Base-by-base conservation (phyloP, 2,329 filamentous ascomycete species). In the Penicillium sp. region DNA sequence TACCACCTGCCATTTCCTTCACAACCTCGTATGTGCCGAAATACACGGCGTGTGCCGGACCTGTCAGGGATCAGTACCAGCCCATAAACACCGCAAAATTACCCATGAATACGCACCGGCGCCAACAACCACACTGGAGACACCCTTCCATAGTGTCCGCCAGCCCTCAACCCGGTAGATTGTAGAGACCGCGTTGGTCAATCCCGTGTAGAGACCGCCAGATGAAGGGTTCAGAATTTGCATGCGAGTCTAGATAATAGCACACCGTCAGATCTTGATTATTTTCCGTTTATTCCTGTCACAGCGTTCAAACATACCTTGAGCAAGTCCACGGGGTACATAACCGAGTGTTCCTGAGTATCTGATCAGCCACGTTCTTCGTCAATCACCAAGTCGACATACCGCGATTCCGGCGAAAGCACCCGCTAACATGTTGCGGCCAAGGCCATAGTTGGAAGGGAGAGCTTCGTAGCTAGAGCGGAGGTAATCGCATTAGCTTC, bases 11-110 rank as follows among this genome's bases (percentile, higher is more conserved):
- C 42, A 92, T 78, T 68, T 99, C 92, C 81, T 99, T 99, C 58
- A 97, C 92, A 55, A 90, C 86, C 79, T 99, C 94, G 74, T 97
- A 99, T 39, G 94, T 97, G 51, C 92, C 93, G 75, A 99, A 99
- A 75, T 99, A 97, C 54, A 99, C 92, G 42, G 94, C 94, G 71
- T 99, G 94, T 57, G 94, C 94, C 64, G 94, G 94, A 62, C 93
- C 93, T 96, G 66, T 47, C 45, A 38, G 48, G 48, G 49, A 63
- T 70, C 58, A 71, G 65, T 50, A 50, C 53, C 48, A 32, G 42
- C 34, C 44, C 34, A 18, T 31, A 36, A 29, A 34, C 32, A 10
- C 43, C 16, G 14, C 10, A 13, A 27, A 8, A 27, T 6, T 5
- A n/a, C 41, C 4, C 14, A 18, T 14, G 8, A 40, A 54, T 53